These are phyloP conservation scores for Paulownia fortunei DNA, from an alignment of 257 asterid species.

Conservation along the genomic window DNA sequence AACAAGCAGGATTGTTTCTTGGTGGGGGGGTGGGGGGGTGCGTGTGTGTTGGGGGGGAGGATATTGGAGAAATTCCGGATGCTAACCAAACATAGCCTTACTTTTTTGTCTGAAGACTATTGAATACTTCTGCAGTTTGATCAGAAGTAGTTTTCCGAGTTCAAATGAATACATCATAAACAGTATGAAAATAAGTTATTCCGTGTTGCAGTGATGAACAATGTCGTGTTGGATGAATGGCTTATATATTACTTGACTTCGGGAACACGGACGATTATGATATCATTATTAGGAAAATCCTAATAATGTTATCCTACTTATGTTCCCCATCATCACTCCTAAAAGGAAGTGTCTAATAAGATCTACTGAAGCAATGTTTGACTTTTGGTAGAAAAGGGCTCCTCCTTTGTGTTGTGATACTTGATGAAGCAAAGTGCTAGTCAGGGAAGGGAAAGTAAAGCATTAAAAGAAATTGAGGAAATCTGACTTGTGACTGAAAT, in stretches of 20 bases:
- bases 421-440: background rate
- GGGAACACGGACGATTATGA: background rate
- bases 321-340: background rate
- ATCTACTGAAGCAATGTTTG: background rate
- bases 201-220: background rate
- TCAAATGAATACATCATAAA: background rate
- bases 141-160: background rate
- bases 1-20: too few relatives aligned
- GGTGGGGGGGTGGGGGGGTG: too few relatives aligned
- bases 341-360: background rate
- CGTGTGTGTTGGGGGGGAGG: too few relatives aligned
- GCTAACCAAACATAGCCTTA: too few relatives aligned
- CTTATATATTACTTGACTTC: background rate
- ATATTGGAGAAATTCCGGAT: too few relatives aligned
- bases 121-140: background rate
- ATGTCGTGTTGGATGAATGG: background rate
- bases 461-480: background rate
- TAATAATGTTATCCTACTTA: background rate
- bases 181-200: background rate
- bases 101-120: background rate
- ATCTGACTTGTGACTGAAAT: background rate
- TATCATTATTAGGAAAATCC: background rate
- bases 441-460: background rate
- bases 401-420: background rate
- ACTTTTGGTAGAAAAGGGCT: background rate